Conservation (phyloP, 805 yeast genomes). For the Saccharomycopsis sp. region DNA sequence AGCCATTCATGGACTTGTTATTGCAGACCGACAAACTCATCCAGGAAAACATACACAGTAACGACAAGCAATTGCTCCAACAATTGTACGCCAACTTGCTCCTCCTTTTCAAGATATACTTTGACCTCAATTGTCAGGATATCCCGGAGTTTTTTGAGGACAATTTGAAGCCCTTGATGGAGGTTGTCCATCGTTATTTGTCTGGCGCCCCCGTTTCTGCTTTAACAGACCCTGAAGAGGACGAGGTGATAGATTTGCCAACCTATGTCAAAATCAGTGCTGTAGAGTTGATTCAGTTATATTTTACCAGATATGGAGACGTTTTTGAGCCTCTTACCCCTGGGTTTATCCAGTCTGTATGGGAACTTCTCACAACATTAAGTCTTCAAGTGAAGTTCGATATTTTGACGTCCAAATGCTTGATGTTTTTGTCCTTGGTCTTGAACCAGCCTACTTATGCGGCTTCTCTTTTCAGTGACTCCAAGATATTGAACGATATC, state of each 20-base stretch:
- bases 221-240: constrained; percentile 51
- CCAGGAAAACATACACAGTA: constrained; percentile 32
- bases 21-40: constrained; percentile 62
- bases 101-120: constrained; percentile 72
- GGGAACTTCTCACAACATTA: constrained; percentile 64
- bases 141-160: constrained; percentile 98
- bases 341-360: constrained; percentile 71
- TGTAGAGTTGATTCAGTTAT: constrained; percentile 77
- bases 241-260: constrained; percentile 60
- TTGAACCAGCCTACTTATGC: constrained; percentile 63
- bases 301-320: constrained; percentile 87
- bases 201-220: constrained; percentile 44
- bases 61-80: constrained; percentile 43
- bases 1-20: constrained; percentile 70
- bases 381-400: constrained; percentile 76
- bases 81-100: constrained; percentile 64
- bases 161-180: constrained; percentile 70
- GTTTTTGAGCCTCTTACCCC: constrained; percentile 75
- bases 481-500: constrained; percentile 62
- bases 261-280: constrained; percentile 74
- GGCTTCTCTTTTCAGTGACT: constrained; percentile 51
- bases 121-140: constrained; percentile 95
- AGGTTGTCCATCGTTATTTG: constrained; percentile 73
- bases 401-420: constrained; percentile 70
- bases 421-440: constrained; percentile 77